Percentiles rank a stretch among this genome's conserved stretches.
These are phyloP conservation scores for Gardenia jasminoides DNA, from an alignment of 257 asterid genomes.

Conservation along the genomic window DNA sequence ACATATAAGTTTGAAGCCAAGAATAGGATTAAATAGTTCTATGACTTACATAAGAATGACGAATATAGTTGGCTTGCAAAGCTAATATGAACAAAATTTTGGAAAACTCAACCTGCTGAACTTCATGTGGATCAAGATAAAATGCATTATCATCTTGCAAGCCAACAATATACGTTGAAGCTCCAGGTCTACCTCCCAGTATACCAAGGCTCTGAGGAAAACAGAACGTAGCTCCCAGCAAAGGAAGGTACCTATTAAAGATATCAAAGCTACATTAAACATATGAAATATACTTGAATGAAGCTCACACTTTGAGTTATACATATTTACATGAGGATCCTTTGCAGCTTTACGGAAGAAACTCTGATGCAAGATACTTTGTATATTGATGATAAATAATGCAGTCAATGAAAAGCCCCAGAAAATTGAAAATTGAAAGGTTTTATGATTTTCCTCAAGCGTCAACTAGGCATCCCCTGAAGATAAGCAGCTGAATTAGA, in stretches of 20 bases:
- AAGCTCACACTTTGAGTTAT: neutral
- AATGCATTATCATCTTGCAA: constrained; percentile 92
- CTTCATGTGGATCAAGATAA: constrained; percentile 97
- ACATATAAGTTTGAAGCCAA: neutral
- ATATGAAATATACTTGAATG: neutral
- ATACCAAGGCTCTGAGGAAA: constrained; percentile 97
- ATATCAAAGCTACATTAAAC: neutral
- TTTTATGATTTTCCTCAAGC: no score
- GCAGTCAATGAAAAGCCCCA: no score
- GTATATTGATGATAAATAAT: neutral
- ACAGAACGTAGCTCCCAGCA: constrained; percentile 71
- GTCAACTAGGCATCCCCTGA: no score
- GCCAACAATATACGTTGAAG: constrained; percentile 91
- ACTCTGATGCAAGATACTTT: neutral
- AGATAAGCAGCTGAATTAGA: no score
- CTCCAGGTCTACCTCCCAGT: constrained; percentile 96
- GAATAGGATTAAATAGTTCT: neutral
- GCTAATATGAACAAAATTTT: constrained; percentile 8
- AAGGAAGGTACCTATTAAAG: constrained; percentile 75
- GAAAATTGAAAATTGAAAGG: no score
- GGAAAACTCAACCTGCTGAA: constrained; percentile 63
- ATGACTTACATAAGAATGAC: neutral
- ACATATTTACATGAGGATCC: neutral
- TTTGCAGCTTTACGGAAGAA: neutral
- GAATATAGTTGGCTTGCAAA: neutral